Conservation (phyloP, 257 asterid species). For the Fraxinus americana region DNA sequence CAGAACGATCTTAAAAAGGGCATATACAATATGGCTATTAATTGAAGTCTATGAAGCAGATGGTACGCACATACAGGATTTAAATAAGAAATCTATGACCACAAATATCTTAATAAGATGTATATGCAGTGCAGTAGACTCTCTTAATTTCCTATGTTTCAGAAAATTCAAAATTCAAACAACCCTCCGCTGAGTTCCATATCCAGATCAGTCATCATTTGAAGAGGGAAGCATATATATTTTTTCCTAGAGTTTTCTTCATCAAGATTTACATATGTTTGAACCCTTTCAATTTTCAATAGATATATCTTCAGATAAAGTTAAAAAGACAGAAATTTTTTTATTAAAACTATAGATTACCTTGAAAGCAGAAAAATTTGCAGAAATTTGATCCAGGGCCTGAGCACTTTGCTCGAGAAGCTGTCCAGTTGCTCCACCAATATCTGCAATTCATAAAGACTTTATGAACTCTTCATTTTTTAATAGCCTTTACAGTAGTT, state of each 20-base stretch:
- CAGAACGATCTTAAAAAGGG: background rate
- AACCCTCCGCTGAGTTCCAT: background rate
- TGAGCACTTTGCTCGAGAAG: slow-evolving; percentile 78
- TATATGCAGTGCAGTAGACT: background rate
- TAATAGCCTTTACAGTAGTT: background rate
- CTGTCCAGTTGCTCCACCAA: slow-evolving; percentile 76
- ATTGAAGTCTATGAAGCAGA: background rate
- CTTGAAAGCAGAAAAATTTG: slow-evolving; percentile 69
- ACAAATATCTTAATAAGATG: background rate
- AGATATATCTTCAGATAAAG: background rate
- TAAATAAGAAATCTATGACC: slow-evolving; percentile 15
- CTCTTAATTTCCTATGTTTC: background rate
- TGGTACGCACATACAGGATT: slow-evolving; percentile 8
- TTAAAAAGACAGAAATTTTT: background rate
- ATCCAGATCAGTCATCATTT: slow-evolving; percentile 15
- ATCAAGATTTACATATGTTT: background rate
- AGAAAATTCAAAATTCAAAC: slow-evolving; percentile 6
- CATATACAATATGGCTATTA: background rate
- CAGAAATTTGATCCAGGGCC: slow-evolving; percentile 76
- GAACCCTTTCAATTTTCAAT: background rate
- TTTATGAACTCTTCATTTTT: background rate
- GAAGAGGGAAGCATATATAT: slow-evolving; percentile 16
- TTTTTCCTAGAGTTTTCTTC: slow-evolving; percentile 2
- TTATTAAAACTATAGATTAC: slow-evolving; percentile 36
- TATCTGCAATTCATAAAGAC: slow-evolving; percentile 52